Base-by-base conservation (phyloP, 2,329 filamentous ascomycete genomes). In the Cordyceps farinosa region DNA sequence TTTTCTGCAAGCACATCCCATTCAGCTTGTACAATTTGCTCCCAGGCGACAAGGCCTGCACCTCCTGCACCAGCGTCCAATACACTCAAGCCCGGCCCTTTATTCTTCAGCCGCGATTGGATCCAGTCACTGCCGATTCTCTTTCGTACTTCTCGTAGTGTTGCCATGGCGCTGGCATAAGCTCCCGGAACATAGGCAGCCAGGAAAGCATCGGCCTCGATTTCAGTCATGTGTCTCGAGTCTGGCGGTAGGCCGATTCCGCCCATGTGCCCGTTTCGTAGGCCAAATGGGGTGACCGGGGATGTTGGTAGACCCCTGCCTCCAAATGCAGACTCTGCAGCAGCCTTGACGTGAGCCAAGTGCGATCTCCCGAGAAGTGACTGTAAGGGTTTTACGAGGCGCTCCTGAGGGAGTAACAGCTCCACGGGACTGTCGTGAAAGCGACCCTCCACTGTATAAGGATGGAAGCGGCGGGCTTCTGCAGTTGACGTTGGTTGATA, bases 11-110 rank as follows among this genome's bases (percentile, higher is more conserved):
- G 83, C 1, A 88, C 72, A 60, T 90, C 86, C 88, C 90, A 96
- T 72, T 98, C 93, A 0, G 93, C 89, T 66, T 87, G 82, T 15
- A 96, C 69, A 10, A 98, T 81, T 67, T 94, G 88, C 61, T 91
- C 81, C 86, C 90, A 94, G 6, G 91, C 91, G 5, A 90, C 76
- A 40, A 92, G 76, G 10, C 86, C 90, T 17, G 88, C 90, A 13
- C 91, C 91, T 22, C 86, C 90, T 29, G 85, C 85, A 8, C 91
- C 91, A 5, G 87, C 87, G 72, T 96, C 91, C 5, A 96, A 79
- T 7, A 95, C 81, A 36, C 86, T 83, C 22, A 89, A 81, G 1
- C 84, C 81, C 2, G 54, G 48, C 3, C 80, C 75, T 32, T 81
- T 78, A 6, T 84, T 76, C 11, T 48, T 56, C 17, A 91, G 77